These are phyloP conservation scores for Phytophthora idaei DNA, from an alignment of 352 stramenopile genomes.

Conservation along the genomic window DNA sequence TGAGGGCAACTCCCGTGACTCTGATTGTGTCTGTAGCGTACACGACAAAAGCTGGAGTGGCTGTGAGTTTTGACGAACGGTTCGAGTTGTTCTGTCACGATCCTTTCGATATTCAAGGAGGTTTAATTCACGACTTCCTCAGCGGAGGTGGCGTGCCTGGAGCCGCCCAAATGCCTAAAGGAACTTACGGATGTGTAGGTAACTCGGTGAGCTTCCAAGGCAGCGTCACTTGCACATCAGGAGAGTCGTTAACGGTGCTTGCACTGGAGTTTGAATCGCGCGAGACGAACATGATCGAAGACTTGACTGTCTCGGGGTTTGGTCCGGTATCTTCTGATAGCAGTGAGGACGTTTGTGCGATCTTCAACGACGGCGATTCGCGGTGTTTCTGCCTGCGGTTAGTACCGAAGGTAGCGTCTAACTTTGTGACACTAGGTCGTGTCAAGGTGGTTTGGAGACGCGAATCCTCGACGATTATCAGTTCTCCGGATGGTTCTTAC, in stretches of 20 bases:
- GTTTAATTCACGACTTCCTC: slow-evolving; percentile 72
- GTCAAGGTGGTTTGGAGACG: slow-evolving; percentile 70
- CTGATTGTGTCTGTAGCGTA: slow-evolving; percentile 66
- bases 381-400: slow-evolving; percentile 70
- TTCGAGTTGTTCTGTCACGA: slow-evolving; percentile 70
- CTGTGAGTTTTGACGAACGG: slow-evolving; percentile 67
- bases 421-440: slow-evolving; percentile 57
- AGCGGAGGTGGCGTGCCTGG: slow-evolving; percentile 42
- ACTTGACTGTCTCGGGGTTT: slow-evolving; percentile 55
- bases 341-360: slow-evolving; percentile 35
- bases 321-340: slow-evolving; percentile 7
- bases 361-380: slow-evolving; percentile 63
- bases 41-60: slow-evolving; percentile 66
- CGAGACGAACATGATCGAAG: slow-evolving; percentile 39
- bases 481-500: slow-evolving; percentile 18
- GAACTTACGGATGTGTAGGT: slow-evolving; percentile 65
- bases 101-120: slow-evolving; percentile 59
- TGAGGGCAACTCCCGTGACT: slow-evolving; percentile 42
- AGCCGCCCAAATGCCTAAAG: slow-evolving; percentile 38
- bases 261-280: slow-evolving; percentile 59
- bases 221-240: slow-evolving; percentile 53
- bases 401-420: slow-evolving; percentile 45
- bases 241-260: slow-evolving; percentile 58
- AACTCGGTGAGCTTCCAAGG: slow-evolving; percentile 69
- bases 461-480: slow-evolving; percentile 57